Evolutionary conservation across 306 rosid genomes (phyloP).

Genomic region (Ammopiptanthus mongolicus): DNA sequence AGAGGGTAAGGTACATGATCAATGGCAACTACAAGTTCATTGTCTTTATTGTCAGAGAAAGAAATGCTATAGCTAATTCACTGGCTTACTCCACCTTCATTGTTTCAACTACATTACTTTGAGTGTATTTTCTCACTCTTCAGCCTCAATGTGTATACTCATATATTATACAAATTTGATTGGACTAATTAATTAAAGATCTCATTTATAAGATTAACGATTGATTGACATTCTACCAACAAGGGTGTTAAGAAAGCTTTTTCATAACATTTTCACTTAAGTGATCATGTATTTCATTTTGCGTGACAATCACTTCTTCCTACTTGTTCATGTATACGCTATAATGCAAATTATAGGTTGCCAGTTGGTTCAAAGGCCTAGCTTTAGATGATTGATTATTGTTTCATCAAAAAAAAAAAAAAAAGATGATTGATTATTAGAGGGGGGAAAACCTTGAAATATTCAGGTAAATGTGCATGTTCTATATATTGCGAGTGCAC

Average conservation of each 20-base stretch:
- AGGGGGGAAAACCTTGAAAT: not conserved
- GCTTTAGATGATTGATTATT: not conserved
- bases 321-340: conserved; percentile 17
- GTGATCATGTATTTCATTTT: not conserved
- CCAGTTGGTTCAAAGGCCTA: conserved; percentile 2
- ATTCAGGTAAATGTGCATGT: not conserved
- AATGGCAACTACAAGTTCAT: not conserved
- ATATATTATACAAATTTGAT: not conserved
- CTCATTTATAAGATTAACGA: not conserved
- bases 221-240: conserved; percentile 2
- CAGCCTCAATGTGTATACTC: not conserved
- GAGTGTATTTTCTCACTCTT: not conserved
- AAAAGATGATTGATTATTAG: not conserved
- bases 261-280: not conserved
- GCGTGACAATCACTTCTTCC: conserved; percentile 28
- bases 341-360: conserved; percentile 2
- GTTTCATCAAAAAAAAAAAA: too few species aligned
- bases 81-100: not conserved
- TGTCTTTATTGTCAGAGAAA: not conserved
- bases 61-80: not conserved
- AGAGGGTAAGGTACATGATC: not conserved
- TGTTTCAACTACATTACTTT: not conserved
- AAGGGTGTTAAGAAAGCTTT: conserved; percentile 16
- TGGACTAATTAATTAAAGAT: not conserved
- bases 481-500: not conserved